Evolutionary conservation across 148 eudicot species (phyloP).

Genomic region (Nyssa sinensis): DNA sequence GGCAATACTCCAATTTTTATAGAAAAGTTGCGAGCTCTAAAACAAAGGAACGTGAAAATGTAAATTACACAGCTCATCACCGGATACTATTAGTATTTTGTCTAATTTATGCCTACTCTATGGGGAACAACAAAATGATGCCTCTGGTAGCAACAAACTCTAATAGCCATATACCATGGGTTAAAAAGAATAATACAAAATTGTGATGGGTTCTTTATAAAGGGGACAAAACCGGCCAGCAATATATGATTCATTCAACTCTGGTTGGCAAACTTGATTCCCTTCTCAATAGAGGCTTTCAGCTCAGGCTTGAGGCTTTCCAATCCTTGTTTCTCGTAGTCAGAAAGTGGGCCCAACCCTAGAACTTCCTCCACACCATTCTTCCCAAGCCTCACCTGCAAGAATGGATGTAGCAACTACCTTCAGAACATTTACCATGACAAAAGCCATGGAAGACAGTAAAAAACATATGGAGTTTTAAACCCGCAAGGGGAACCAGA

Average conservation of each 20-base stretch:
- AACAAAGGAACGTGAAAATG: background rate
- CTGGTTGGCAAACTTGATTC: conserved; percentile 62
- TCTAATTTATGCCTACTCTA: background rate
- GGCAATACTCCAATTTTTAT: too few relatives aligned
- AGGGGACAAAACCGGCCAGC: background rate
- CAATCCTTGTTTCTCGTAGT: conserved; percentile 62
- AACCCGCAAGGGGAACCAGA: background rate
- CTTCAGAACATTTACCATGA: background rate
- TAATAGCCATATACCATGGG: background rate
- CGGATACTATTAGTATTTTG: background rate
- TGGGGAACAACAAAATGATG: too few relatives aligned
- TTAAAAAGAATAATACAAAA: background rate
- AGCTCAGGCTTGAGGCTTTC: conserved; percentile 68
- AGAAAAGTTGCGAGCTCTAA: background rate
- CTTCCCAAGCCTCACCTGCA: conserved; percentile 93
- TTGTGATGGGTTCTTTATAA: background rate
- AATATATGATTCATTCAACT: conserved; percentile 15
- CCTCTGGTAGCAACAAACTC: too few relatives aligned
- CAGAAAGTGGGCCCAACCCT: conserved; percentile 70
- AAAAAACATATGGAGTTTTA: too few relatives aligned
- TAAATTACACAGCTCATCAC: background rate
- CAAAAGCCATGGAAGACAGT: too few relatives aligned
- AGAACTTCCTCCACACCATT: conserved; percentile 83
- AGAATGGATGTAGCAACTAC: too few relatives aligned
- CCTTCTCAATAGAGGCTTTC: conserved; percentile 79